Percentiles rank a stretch among this genome's conserved stretches.
phyloP scores from a whole-genome alignment of 2,329 filamentous ascomycete species.

The Paraphaeosphaeria minitans region DNA sequence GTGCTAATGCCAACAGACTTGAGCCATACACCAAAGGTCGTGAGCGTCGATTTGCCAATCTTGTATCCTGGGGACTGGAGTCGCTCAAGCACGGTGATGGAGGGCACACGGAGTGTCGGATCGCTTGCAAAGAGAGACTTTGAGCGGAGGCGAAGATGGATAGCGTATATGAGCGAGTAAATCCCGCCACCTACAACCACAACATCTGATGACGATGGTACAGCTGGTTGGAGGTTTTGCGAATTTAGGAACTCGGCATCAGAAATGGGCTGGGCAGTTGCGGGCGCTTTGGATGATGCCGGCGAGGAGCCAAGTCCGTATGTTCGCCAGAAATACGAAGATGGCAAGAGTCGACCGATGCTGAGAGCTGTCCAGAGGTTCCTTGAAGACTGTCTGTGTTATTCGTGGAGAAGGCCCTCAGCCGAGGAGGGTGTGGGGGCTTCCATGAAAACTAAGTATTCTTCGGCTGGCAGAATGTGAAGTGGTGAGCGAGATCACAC shows the following conservation, averaged over 20 bases:
- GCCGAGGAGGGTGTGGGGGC: background rate
- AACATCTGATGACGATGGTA: background rate
- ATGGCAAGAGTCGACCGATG: background rate
- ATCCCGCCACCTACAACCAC: slow-evolving; percentile 1
- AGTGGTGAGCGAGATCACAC: background rate
- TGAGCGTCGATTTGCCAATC: background rate
- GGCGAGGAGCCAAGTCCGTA: background rate
- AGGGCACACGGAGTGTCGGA: background rate
- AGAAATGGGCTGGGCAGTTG: background rate
- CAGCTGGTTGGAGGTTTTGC: background rate
- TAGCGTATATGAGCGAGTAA: background rate
- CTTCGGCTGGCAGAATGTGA: background rate
- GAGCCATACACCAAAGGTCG: background rate
- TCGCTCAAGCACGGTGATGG: background rate
- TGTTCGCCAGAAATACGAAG: background rate
- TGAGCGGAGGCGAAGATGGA: background rate
- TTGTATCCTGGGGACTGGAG: background rate
- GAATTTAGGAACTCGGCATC: background rate
- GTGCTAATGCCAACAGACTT: background rate
- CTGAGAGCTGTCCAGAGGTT: background rate
- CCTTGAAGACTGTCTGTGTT: background rate
- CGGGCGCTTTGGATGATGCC: background rate
- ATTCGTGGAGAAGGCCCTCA: background rate
- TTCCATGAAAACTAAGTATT: background rate
- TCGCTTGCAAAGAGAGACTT: background rate